Evolutionary conservation across 768 basidiomycete species (phyloP).

Genomic region (Clathrus columnatus): DNA sequence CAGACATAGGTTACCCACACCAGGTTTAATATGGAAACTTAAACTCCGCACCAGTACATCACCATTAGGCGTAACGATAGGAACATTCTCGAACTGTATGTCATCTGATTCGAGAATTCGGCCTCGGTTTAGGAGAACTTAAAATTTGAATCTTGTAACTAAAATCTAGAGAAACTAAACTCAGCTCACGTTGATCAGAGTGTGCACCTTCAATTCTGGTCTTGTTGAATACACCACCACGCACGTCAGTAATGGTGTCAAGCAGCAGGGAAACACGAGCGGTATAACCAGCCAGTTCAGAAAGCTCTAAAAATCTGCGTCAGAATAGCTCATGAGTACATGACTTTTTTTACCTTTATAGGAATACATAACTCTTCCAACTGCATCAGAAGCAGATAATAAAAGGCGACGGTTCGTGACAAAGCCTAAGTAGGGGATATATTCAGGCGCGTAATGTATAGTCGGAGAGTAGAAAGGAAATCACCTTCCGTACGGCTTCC

Average conservation of each 20-base stretch:
- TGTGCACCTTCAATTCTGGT: constrained; percentile 53
- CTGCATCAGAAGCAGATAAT: constrained; percentile 87
- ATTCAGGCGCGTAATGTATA: not conserved
- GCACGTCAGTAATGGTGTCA: constrained; percentile 85
- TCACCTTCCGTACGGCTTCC: constrained; percentile 85
- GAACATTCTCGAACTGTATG: constrained; percentile 87
- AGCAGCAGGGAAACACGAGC: constrained; percentile 81
- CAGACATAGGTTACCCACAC: constrained; percentile 38
- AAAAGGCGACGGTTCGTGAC: constrained; percentile 91
- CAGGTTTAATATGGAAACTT: constrained; percentile 83
- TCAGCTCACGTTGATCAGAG: constrained; percentile 56
- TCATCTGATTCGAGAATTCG: constrained; percentile 76
- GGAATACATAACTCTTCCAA: constrained; percentile 93
- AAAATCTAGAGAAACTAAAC: not conserved
- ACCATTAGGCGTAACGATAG: constrained; percentile 93
- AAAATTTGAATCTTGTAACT: constrained; percentile 1
- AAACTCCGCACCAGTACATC: constrained; percentile 80
- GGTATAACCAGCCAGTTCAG: constrained; percentile 94
- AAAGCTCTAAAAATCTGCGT: constrained; percentile 46
- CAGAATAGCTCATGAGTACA: not conserved
- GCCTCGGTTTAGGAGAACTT: constrained; percentile 76
- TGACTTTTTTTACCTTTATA: constrained; percentile 49
- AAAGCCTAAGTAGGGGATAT: constrained; percentile 49
- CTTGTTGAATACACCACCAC: constrained; percentile 81
- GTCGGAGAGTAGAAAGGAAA: constrained; percentile 4